phyloP scores from a whole-genome alignment of 2,329 filamentous ascomycete genomes.

The Calonectria ilicicola region DNA sequence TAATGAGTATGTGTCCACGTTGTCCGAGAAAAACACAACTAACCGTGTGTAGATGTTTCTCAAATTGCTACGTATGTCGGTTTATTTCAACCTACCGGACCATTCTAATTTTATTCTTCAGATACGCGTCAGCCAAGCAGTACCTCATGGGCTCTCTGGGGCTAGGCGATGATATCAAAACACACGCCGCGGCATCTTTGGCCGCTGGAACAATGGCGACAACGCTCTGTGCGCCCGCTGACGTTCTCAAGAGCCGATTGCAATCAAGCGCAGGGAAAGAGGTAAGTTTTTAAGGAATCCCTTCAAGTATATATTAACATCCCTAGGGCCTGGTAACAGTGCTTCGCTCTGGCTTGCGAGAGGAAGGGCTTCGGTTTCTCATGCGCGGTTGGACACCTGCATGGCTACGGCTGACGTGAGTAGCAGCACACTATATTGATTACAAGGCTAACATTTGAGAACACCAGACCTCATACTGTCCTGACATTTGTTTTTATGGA shows the following conservation, averaged over 20 bases:
- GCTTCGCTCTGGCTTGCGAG: conserved; percentile 47
- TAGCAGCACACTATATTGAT: not conserved
- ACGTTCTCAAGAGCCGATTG: conserved; percentile 58
- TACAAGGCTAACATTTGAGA: not conserved
- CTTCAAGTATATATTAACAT: not conserved
- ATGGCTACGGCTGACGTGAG: conserved; percentile 57
- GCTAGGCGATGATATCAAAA: conserved; percentile 53
- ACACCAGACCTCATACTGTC: conserved; percentile 55
- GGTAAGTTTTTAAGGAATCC: conserved; percentile 16
- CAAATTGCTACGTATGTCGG: conserved; percentile 56
- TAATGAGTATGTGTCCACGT: conserved; percentile 52
- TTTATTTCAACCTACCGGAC: accelerated
- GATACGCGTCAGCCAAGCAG: conserved; percentile 51
- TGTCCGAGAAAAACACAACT: not conserved
- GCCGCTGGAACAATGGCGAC: conserved; percentile 59
- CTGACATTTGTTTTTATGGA: conserved; percentile 61
- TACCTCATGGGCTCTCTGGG: conserved; percentile 43
- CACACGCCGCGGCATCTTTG: conserved; percentile 54
- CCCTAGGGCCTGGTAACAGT: conserved; percentile 49
- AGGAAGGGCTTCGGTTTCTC: conserved; percentile 55
- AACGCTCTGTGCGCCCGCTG: conserved; percentile 58
- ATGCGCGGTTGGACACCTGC: conserved; percentile 61
- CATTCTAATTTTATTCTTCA: conserved; percentile 20
- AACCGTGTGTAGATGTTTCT: conserved; percentile 50
- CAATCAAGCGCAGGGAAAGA: conserved; percentile 47